Conservation (phyloP, 148 eudicot species). For the Vaccinium macrocarpon region DNA sequence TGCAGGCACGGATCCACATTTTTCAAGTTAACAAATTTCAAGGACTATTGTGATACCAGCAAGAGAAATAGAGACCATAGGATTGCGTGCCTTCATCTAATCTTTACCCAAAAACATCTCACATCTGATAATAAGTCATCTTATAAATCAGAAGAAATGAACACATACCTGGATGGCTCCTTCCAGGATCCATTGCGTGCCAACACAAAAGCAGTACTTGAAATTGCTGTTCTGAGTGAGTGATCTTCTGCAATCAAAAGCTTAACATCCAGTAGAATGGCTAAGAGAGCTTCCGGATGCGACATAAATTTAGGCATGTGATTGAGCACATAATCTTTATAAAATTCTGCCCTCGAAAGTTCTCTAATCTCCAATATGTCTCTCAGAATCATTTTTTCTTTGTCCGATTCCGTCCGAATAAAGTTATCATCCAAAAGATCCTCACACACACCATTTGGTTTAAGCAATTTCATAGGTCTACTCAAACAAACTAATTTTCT, state of each 20-base stretch:
- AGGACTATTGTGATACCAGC: neutral
- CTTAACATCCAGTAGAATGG: constrained; percentile 64
- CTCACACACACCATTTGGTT: constrained; percentile 71
- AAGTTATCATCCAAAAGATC: constrained; percentile 87
- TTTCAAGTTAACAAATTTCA: neutral
- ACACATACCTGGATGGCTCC: constrained; percentile 79
- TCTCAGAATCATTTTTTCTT: constrained; percentile 68
- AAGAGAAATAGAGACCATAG: neutral
- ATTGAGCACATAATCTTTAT: constrained; percentile 69
- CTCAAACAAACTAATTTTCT: constrained; percentile 67
- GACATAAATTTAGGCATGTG: constrained; percentile 74
- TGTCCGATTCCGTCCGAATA: constrained; percentile 82
- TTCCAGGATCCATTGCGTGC: constrained; percentile 75
- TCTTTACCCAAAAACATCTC: neutral
- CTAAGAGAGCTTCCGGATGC: constrained; percentile 59
- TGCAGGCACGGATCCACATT: no score
- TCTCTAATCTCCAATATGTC: constrained; percentile 58
- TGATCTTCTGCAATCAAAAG: constrained; percentile 65
- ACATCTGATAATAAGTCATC: neutral
- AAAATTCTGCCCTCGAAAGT: constrained; percentile 66
- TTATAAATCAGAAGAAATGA: neutral
- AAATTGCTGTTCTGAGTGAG: constrained; percentile 59
- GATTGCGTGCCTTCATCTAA: neutral
- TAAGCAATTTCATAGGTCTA: constrained; percentile 69
- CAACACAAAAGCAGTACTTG: constrained; percentile 72